Evolutionary conservation across 441 rosid species (phyloP), one percentile per base, ranked within the genome.

Genomic region (Aleurites moluccanus): DNA sequence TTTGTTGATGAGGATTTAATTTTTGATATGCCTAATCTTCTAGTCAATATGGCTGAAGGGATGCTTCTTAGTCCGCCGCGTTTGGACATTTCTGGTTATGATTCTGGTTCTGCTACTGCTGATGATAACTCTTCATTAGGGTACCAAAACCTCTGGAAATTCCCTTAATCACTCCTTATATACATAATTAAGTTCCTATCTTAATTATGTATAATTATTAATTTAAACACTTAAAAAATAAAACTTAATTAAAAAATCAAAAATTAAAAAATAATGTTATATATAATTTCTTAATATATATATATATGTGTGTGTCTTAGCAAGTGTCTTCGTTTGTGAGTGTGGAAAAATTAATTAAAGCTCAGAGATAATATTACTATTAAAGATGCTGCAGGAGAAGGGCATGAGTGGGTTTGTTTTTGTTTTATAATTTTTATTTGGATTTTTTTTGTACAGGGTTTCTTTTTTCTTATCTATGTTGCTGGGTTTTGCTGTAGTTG

Each of bases 51-150:
- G 98, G 98, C 98, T 73, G 92, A 94, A 86, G 98, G 97, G 73
- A 92, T 94, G 98, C 93, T 94, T 76, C 89, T 94, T 16, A 94
- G 97, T 84, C 98, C 97, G 56, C 98, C 98, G 75, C 92, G 87
- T 56, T 72, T 85, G 71, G 80, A 88, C 69, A 64, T 52, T 60
- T 67, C 79, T 13, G 61, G 80, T 11, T 84, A 71, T 45, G 85
- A 77, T 49, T 35, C 10, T 38, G 40, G 40, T 38, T 38, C 40
- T 42, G 62, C 44, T 25, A 53, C 25, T 13, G 66, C 62, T 13
- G 72, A 70, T 30, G 69, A 75, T 33, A 67, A 49, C 20, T 18
- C 75, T 61, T 16, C 38, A 6, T 9, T 60, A 33, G 90, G 78
- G 11, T 83, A 88, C 42, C 89, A 90, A 27, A 80, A 86, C 75